A percentile compares a stretch with the other conserved stretches of the same genome.
Evolutionary conservation across 2,329 filamentous ascomycete species (phyloP).

Genomic region (Fusarium hainanense): DNA sequence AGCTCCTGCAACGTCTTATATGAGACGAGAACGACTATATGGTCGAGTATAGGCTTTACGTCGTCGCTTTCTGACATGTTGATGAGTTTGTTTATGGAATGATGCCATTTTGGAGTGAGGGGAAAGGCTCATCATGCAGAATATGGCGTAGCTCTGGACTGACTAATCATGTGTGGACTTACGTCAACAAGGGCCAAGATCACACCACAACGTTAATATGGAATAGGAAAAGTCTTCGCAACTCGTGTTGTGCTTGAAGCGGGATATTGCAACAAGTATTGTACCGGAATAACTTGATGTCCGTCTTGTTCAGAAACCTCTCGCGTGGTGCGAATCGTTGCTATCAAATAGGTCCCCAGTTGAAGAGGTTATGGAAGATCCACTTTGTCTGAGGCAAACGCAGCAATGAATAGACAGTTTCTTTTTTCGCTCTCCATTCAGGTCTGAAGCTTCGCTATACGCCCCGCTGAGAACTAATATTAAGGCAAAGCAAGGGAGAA

Average conservation of each 20-base stretch:
- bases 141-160: background rate
- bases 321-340: no score
- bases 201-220: no score
- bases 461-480: no score
- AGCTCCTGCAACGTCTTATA: conserved; percentile 19
- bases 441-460: no score
- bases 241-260: background rate
- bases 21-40: conserved; percentile 27
- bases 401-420: no score
- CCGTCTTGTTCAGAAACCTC: background rate
- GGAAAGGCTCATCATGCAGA: background rate
- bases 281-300: background rate
- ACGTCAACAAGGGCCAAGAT: background rate
- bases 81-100: background rate
- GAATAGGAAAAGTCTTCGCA: background rate
- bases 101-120: background rate
- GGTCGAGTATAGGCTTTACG: conserved; percentile 15
- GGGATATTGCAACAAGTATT: accelerated
- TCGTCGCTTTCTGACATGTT: background rate
- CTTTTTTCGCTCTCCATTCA: no score
- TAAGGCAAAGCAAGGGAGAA: no score
- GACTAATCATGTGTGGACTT: background rate
- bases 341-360: no score
- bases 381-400: no score
- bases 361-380: no score